These are phyloP conservation scores for Diaporthe citriasiana DNA, from an alignment of 2,329 filamentous ascomycete genomes.

Conservation along the genomic window DNA sequence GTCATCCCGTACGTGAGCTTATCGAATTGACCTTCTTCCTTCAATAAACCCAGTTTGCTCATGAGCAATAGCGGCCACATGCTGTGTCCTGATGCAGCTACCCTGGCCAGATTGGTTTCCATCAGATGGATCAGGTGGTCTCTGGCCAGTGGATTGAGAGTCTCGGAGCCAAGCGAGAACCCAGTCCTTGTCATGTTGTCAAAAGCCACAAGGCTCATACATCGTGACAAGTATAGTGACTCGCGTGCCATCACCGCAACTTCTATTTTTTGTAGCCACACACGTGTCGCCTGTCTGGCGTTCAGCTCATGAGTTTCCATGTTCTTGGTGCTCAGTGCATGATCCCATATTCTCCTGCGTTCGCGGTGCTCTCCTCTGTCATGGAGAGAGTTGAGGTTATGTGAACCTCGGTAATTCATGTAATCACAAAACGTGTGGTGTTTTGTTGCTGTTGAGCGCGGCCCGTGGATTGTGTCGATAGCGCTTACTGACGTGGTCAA, in stretches of 20 bases:
- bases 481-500: background rate
- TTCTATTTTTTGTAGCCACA: background rate
- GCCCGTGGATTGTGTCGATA: background rate
- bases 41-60: background rate
- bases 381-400: background rate
- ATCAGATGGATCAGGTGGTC: background rate
- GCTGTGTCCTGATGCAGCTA: slow-evolving; percentile 3
- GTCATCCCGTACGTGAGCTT: background rate
- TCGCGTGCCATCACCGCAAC: background rate
- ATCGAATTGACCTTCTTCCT: background rate
- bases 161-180: background rate
- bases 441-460: background rate
- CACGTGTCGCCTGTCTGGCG: background rate
- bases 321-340: background rate
- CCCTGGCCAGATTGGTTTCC: background rate
- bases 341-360: background rate
- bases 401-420: background rate
- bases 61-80: background rate
- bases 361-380: background rate
- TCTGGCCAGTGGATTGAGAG: background rate
- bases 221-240: background rate
- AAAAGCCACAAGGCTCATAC: background rate
- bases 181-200: slow-evolving; percentile 9
- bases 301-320: background rate
- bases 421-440: background rate